Base-by-base conservation (phyloP, 306 rosid species). In the Abrus pulchellus region DNA sequence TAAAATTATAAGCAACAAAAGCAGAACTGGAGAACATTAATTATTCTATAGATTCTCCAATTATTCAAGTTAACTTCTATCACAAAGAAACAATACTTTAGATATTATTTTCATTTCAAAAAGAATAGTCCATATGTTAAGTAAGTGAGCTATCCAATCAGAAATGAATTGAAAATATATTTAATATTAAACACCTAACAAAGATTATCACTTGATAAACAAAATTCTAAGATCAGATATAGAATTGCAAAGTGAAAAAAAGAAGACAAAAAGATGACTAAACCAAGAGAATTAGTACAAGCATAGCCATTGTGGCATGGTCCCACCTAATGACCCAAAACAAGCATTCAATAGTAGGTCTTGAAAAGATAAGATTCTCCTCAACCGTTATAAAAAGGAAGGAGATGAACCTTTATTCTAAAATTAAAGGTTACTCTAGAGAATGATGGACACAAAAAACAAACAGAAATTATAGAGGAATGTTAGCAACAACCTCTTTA, bases 1-100 rank as follows among this genome's bases (percentile, higher is more conserved):
- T 74, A 40, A 70, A 68, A 72, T n/a, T 30, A 45, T 45, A 75
- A 33, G 40, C 59, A 75, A 13, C 59, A 84, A 80, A 62, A 61
- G 49, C 13, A 36, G 55, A 61, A 75, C 55, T 20, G 53, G 66
- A 61, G 54, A 59, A 41, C 50, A 45, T 34, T 61, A 60, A n/a
- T 43, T 20, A 20, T 20, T 20, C 41, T 20, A 49, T 44, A 78
- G 59, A 78, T 65, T 65, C 13, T 74, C 55, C 11, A 57, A 61
- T 68, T 44, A 68, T 67, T 68, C 13, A 68, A 33, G 61, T 65
- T 29, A 40, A 50, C 56, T 78, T 78, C 65, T 55, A 77, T 44
- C 68, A 47, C 66, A 64, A 55, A 8, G 57, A 76, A 77, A 44
- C 20, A 33, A 53, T 55, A 32, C 9, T 28, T 68, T 4, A 48